Percentiles rank a stretch among this genome's conserved stretches.
These are phyloP conservation scores for Saccharomycopsis capsularis DNA, from an alignment of 805 yeast species.

Conservation along the genomic window DNA sequence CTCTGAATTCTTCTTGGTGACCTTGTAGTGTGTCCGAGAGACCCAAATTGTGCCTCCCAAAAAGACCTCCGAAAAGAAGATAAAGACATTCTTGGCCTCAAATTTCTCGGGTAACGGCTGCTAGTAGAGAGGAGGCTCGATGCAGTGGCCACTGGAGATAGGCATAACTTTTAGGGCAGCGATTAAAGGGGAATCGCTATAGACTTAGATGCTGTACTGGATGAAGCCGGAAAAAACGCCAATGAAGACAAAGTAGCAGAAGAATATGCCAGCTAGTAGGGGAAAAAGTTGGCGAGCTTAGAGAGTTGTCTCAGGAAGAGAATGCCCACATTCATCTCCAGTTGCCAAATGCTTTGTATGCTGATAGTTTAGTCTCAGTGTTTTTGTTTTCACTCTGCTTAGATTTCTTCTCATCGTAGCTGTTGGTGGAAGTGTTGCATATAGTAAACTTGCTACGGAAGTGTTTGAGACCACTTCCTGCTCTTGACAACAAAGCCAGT, in stretches of 20 bases:
- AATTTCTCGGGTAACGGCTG: constrained; percentile 12
- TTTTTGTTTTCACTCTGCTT: not conserved
- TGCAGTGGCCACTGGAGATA: not conserved
- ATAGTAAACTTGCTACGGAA: not conserved
- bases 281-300: constrained; percentile 5
- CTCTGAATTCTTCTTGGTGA: not conserved
- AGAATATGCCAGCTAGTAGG: constrained; percentile 6
- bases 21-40: constrained; percentile 6
- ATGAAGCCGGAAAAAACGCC: not conserved
- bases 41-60: constrained; percentile 21
- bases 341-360: not conserved
- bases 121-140: constrained; percentile 22
- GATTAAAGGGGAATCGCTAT: constrained; percentile 3
- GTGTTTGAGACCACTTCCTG: not conserved
- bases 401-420: not conserved
- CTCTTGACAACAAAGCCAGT: too few relatives aligned
- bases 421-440: not conserved
- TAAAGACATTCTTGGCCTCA: not conserved
- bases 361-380: not conserved
- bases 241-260: constrained; percentile 3
- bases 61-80: not conserved
- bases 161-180: constrained; percentile 11
- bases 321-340: constrained; percentile 10
- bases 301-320: constrained; percentile 13
- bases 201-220: constrained; percentile 12